Evolutionary conservation across 192 early-diverging fungal species (phyloP), one percentile per base, ranked within the genome.

Genomic region (Entomortierella parvispora): DNA sequence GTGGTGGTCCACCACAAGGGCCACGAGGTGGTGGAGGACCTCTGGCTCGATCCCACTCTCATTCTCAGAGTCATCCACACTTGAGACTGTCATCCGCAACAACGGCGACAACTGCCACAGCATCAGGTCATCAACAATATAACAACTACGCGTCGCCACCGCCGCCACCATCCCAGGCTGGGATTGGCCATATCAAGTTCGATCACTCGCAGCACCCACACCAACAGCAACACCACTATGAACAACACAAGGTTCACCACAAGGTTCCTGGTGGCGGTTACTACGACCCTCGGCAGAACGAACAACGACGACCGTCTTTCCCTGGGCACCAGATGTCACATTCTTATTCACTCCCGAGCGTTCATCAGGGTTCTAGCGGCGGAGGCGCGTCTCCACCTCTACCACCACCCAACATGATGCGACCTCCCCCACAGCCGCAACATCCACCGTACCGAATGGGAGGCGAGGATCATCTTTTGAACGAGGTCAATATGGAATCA

Each of bases 71-170:
- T 45, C 67, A 69, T 4, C 42, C 67, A 11, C 67, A 69, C 48
- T 17, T 61, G 10, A 56, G 40, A 17, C 48, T 51, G 23, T 43
- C 52, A 14, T 43, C 63, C 5, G 12, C 37, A 40, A 40, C 12
- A 40, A 40, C 37, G 37, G 37, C 12, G n/a, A n/a, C n/a, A n/a
- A n/a, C n/a, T n/a, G n/a, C n/a, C n/a, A n/a, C n/a, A n/a, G n/a
- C n/a, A n/a, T n/a, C n/a, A n/a, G n/a, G n/a, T n/a, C n/a, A n/a
- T n/a, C n/a, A n/a, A n/a, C 37, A 5, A 9, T 42, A 66, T 28
- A 43, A 58, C n/a, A 58, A 58, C 34, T 63, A 63, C 28, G 60
- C 69, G 11, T 57, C 69, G 8, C 60, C 61, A 34, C 69, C 68
- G 15, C 68, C 59, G 15, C 68, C 44, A 3, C 61, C 61, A 56